Conservation (phyloP, 2,329 filamentous ascomycete genomes). For the Verticillium dahliae region DNA sequence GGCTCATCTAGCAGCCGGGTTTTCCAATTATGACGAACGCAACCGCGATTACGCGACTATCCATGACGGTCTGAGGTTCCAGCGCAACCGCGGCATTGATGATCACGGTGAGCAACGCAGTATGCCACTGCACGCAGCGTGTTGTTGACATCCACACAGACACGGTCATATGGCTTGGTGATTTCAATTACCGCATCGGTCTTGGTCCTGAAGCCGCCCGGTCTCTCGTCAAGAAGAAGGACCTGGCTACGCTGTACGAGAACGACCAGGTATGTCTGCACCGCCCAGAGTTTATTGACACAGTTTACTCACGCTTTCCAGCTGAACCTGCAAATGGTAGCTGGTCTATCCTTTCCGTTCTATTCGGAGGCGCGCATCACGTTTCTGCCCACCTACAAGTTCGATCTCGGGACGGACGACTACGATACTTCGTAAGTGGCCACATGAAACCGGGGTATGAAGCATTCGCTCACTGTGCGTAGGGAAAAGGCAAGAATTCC, state of each 20-base stretch:
- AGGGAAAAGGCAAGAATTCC: constrained; percentile 91
- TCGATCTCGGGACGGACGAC: constrained; percentile 76
- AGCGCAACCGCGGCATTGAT: constrained; percentile 83
- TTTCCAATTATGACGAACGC: constrained; percentile 92
- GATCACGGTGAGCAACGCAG: constrained; percentile 60
- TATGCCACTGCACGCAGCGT: not conserved
- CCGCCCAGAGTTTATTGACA: not conserved
- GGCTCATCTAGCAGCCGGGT: constrained; percentile 91
- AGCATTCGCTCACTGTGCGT: constrained; percentile 20
- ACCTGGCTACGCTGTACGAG: constrained; percentile 76
- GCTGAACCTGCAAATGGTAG: constrained; percentile 95
- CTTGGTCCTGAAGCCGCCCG: constrained; percentile 72
- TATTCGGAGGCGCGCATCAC: constrained; percentile 86
- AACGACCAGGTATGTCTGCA: constrained; percentile 67
- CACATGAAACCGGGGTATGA: not conserved
- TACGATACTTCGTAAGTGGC: constrained; percentile 80
- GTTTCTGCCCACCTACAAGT: constrained; percentile 94
- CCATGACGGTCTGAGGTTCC: constrained; percentile 79
- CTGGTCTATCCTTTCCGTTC: constrained; percentile 79
- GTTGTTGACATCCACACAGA: constrained; percentile 27
- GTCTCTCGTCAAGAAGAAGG: constrained; percentile 62
- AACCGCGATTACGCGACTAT: constrained; percentile 92
- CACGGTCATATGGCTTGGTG: constrained; percentile 87
- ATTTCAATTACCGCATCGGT: constrained; percentile 97
- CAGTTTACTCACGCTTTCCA: constrained; percentile 20